Evolutionary conservation across 2,329 filamentous ascomycete species (phyloP), one percentile per base, ranked within the genome.

Genomic region (Colletotrichum truncatum): DNA sequence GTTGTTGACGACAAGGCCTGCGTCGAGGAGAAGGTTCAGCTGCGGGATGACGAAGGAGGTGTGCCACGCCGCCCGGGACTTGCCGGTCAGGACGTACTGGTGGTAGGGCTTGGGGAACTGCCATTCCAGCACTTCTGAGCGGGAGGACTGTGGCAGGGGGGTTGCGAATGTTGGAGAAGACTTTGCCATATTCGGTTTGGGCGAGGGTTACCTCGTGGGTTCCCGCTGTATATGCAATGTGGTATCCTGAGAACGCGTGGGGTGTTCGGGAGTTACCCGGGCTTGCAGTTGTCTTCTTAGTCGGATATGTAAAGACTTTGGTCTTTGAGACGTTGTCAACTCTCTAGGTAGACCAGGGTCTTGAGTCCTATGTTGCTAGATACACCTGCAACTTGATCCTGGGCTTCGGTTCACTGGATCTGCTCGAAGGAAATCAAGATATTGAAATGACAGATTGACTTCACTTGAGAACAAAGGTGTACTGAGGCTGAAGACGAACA

Each of bases 1-100:
- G 28, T 78, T 79, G 73, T 83, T 84, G 70, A 84, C 78, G 57
- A 75, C 73, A 38, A 84, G 75, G 2, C 82, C 82, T 2, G 82
- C 81, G 70, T 85, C 82, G 32, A 85, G 80, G 4, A 84, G 78
- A 25, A 84, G 74, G 62, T 84, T 81, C 53, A 85, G 80, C 66
- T 83, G 79, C 1, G 82, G 82, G 53, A 85, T 78, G 46, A 85
- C 73, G 64, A 85, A 85, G 5, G 81, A 84, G 2, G 82, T 85
- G 71, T 84, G 82, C 82, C 82, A 84, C 12, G 82, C 82, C 6
- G 82, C 82, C 12, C 82, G 80, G 7, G 82, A 84, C 25, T 77
- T 77, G 56, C 82, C 82, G 1, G 81, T 82, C 9, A 85, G 75
- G 4, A 81, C 74, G 58, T 76, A 76, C 49, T 81, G 76, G 53